Evolutionary conservation across 257 asterid species (phyloP).

Genomic region (Paraleonurus japonicus): DNA sequence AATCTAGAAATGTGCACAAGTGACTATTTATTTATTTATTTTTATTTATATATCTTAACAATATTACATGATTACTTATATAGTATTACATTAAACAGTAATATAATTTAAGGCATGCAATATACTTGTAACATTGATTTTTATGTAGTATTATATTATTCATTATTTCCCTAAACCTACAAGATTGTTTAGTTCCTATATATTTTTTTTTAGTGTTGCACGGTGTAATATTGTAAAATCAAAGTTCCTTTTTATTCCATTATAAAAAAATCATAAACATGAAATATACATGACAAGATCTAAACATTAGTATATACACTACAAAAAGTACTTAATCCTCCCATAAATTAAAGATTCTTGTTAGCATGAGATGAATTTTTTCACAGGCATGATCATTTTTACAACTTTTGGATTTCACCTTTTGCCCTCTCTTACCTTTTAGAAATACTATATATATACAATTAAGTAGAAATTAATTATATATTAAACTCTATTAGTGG

Average conservation of each 20-base stretch:
- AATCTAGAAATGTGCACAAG: no score
- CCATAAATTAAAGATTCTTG: slow-evolving; percentile 21
- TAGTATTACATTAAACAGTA: no score
- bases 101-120: no score
- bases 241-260: background rate
- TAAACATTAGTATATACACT: slow-evolving; percentile 17
- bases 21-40: no score
- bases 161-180: no score
- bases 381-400: slow-evolving; percentile 31
- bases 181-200: no score
- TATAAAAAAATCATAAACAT: background rate
- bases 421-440: slow-evolving; percentile 24
- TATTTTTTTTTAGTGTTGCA: no score
- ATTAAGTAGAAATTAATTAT: slow-evolving; percentile 15
- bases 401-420: slow-evolving; percentile 38
- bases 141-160: no score
- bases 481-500: slow-evolving; percentile 30
- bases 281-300: background rate
- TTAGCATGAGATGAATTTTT: slow-evolving; percentile 18
- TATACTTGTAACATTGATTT: background rate
- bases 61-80: background rate
- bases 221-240: no score
- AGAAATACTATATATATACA: background rate
- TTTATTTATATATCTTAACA: no score
- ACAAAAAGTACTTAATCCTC: slow-evolving; percentile 16